Evolutionary conservation across 768 basidiomycete genomes (phyloP).

Genomic region (Cubamyces sp.): DNA sequence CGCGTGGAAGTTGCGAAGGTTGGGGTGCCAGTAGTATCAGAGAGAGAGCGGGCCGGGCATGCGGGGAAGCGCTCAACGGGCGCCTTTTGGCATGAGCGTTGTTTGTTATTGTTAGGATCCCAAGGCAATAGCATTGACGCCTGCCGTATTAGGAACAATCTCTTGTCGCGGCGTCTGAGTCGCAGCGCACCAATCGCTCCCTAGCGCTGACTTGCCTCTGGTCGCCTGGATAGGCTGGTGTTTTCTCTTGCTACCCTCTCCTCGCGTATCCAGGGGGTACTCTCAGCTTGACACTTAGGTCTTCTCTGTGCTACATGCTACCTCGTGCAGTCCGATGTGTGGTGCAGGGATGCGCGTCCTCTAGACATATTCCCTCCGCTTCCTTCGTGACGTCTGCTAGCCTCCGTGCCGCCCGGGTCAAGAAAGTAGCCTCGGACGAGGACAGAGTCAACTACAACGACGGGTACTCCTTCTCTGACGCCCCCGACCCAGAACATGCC

Average conservation of each 20-base stretch:
- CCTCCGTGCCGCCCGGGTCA: not conserved
- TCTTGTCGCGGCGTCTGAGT: too few relatives aligned
- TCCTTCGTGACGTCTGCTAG: conserved; percentile 14
- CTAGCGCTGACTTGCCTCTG: too few relatives aligned
- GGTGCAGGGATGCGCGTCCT: conserved; percentile 2
- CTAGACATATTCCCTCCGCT: not conserved
- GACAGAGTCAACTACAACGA: conserved; percentile 85
- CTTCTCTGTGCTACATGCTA: conserved; percentile 18
- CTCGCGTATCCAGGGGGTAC: too few relatives aligned
- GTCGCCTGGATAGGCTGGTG: too few relatives aligned
- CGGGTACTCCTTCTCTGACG: conserved; percentile 55
- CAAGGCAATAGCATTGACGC: conserved; percentile 19
- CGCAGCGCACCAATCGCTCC: too few relatives aligned
- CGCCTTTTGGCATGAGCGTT: not conserved
- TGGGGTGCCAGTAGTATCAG: too few relatives aligned
- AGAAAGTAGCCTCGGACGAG: conserved; percentile 26
- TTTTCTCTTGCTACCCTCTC: too few relatives aligned
- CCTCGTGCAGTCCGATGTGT: conserved; percentile 3
- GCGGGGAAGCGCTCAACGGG: too few relatives aligned
- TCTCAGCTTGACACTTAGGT: not conserved
- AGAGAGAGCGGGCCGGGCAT: too few relatives aligned
- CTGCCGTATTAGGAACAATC: not conserved
- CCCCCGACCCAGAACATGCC: conserved; percentile 48
- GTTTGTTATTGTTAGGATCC: conserved; percentile 17
- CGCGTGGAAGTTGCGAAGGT: too few relatives aligned